These are phyloP conservation scores for Eremomyces bilateralis DNA, from an alignment of 495 filamentous ascomycete genomes.

Conservation along the genomic window DNA sequence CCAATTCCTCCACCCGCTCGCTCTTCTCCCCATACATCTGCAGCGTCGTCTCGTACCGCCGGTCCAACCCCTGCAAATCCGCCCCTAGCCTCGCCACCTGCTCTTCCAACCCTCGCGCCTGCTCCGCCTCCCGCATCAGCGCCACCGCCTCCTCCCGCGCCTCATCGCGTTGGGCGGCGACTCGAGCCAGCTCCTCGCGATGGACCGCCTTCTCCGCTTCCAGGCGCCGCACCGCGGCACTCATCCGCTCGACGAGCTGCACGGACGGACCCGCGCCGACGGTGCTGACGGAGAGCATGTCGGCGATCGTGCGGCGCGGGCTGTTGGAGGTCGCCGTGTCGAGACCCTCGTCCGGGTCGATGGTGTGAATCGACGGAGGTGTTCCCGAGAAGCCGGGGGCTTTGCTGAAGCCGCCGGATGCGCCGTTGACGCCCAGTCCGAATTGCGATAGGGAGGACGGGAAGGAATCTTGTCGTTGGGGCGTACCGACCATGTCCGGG, in stretches of 20 bases:
- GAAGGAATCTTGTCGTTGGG: no score
- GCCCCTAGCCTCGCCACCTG: constrained; percentile 42
- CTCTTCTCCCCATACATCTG: constrained; percentile 96
- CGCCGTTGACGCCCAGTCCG: constrained; percentile 8
- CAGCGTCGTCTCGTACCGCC: constrained; percentile 69
- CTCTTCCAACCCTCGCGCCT: constrained; percentile 26
- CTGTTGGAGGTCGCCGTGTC: constrained; percentile 38
- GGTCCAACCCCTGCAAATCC: constrained; percentile 38
- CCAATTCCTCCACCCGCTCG: constrained; percentile 76
- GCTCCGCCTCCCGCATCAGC: constrained; percentile 51
- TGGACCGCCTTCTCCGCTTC: constrained; percentile 75
- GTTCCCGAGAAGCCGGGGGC: no score
- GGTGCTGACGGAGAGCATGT: constrained; percentile 76
- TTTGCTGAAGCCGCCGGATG: constrained; percentile 2
- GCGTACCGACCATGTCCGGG: constrained; percentile 15
- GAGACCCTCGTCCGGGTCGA: constrained; percentile 33
- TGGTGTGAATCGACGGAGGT: constrained; percentile 31
- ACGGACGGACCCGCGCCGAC: constrained; percentile 79
- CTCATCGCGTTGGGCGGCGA: constrained; percentile 69
- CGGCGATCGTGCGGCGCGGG: constrained; percentile 55
- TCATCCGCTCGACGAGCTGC: constrained; percentile 93
- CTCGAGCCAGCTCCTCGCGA: constrained; percentile 62
- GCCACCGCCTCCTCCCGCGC: constrained; percentile 74
- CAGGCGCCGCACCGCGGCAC: constrained; percentile 67
- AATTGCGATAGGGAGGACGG: background rate